Evolutionary conservation across 208 protist species (phyloP).

Genomic region (Trypanosoma cruzi): DNA sequence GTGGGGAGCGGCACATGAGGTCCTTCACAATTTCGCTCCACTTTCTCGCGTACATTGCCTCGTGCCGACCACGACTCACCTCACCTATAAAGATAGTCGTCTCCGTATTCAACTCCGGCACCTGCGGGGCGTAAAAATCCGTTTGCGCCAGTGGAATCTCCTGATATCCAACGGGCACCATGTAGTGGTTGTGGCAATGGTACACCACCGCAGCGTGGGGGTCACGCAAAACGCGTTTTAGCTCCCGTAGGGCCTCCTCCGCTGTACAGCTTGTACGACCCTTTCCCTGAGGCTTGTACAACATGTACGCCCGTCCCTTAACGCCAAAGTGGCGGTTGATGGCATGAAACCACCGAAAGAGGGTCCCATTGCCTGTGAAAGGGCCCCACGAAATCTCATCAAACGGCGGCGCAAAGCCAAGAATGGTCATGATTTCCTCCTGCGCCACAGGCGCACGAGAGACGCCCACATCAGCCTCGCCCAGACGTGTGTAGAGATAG

Average conservation of each 20-base stretch:
- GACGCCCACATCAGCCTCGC: slow-evolving; percentile 47
- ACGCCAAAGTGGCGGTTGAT: slow-evolving; percentile 78
- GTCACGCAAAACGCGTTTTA: slow-evolving; percentile 72
- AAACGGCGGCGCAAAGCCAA: slow-evolving; percentile 92
- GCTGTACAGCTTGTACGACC: slow-evolving; percentile 62
- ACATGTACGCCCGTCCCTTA: slow-evolving; percentile 57
- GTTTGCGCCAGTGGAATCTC: slow-evolving; percentile 75
- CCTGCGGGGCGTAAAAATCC: slow-evolving; percentile 62
- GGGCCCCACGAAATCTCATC: slow-evolving; percentile 88
- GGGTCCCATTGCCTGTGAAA: slow-evolving; percentile 92
- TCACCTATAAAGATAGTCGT: slow-evolving; percentile 93
- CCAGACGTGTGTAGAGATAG: slow-evolving; percentile 90
- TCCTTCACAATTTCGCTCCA: slow-evolving; percentile 88
- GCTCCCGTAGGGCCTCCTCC: slow-evolving; percentile 43
- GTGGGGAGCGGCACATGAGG: slow-evolving; percentile 67
- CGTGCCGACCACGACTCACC: slow-evolving; percentile 83
- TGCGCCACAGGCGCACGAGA: slow-evolving; percentile 67
- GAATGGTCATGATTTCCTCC: slow-evolving; percentile 88
- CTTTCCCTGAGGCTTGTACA: slow-evolving; percentile 85
- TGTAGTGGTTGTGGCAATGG: slow-evolving; percentile 95
- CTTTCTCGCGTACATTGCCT: slow-evolving; percentile 82
- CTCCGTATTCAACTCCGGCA: slow-evolving; percentile 46
- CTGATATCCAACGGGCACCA: slow-evolving; percentile 91
- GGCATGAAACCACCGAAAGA: slow-evolving; percentile 92
- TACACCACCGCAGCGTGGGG: slow-evolving; percentile 89